These are phyloP conservation scores for Stephania japonica DNA, from an alignment of 164 flowering plant species.

Conservation along the genomic window DNA sequence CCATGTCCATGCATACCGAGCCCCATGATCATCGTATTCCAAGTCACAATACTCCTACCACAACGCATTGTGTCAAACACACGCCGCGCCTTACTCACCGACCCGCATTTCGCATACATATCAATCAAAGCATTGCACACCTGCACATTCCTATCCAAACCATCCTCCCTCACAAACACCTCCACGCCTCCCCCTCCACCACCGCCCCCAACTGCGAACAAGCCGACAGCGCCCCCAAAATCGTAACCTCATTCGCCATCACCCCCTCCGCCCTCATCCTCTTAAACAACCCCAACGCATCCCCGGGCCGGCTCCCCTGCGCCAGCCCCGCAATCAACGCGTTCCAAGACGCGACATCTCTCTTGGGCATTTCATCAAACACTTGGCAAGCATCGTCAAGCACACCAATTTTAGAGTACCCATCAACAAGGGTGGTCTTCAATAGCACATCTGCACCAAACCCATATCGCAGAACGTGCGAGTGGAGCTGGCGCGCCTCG, in stretches of 20 bases:
- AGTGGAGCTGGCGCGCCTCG: slow-evolving; percentile 60
- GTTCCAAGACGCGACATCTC: slow-evolving; percentile 78
- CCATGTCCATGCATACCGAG: slow-evolving; percentile 74
- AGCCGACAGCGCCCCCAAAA: slow-evolving; percentile 71
- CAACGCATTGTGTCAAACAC: slow-evolving; percentile 56
- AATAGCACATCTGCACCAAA: slow-evolving; percentile 46
- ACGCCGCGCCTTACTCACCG: slow-evolving; percentile 44
- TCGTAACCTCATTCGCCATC: slow-evolving; percentile 63
- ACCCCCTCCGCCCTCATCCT: slow-evolving; percentile 39
- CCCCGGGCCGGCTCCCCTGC: slow-evolving; percentile 56
- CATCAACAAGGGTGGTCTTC: slow-evolving; percentile 63
- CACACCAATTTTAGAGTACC: slow-evolving; percentile 57
- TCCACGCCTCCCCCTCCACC: slow-evolving; percentile 49
- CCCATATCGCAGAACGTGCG: slow-evolving; percentile 41
- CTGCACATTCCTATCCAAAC: slow-evolving; percentile 44
- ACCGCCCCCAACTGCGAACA: slow-evolving; percentile 76
- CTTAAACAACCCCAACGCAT: slow-evolving; percentile 52
- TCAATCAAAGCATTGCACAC: slow-evolving; percentile 85
- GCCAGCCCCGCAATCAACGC: slow-evolving; percentile 72
- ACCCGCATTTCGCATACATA: slow-evolving; percentile 81
- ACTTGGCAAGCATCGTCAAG: slow-evolving; percentile 39
- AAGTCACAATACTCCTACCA: slow-evolving; percentile 43
- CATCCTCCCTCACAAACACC: slow-evolving; percentile 27
- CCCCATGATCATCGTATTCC: slow-evolving; percentile 88
- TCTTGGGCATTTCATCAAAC: slow-evolving; percentile 65